Evolutionary conservation across 176 grass and related monocot species (phyloP).

Genomic region (Avena insularis): DNA sequence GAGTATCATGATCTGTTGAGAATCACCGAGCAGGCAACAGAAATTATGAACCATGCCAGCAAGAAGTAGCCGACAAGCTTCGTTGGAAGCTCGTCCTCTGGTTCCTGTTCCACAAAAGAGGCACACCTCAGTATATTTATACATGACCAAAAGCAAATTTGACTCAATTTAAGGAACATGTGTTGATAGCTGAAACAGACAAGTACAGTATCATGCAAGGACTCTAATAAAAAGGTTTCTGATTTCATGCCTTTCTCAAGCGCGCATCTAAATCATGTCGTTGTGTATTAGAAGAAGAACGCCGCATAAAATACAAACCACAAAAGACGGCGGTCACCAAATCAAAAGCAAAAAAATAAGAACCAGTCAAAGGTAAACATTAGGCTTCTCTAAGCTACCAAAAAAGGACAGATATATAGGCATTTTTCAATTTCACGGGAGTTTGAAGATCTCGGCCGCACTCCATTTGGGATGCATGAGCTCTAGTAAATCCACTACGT

Average conservation of each 20-base stretch:
- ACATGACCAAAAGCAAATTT: not conserved
- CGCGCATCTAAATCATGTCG: not conserved
- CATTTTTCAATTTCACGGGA: not conserved
- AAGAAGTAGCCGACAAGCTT: slow-evolving; percentile 86
- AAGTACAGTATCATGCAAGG: not conserved
- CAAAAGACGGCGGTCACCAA: not conserved
- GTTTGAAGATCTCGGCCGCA: not conserved
- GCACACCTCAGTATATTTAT: not conserved
- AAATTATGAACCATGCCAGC: slow-evolving; percentile 67
- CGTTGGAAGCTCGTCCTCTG: slow-evolving; percentile 80
- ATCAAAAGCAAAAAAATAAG: not conserved
- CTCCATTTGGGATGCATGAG: not conserved
- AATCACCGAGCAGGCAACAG: slow-evolving; percentile 66
- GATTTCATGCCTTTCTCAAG: not conserved
- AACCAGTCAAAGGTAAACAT: not conserved
- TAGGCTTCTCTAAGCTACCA: not conserved
- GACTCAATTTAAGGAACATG: not conserved
- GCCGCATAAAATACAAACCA: too few species aligned
- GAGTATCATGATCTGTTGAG: slow-evolving; percentile 70
- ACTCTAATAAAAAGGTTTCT: not conserved
- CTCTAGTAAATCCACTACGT: not conserved
- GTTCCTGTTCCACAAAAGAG: slow-evolving; percentile 65
- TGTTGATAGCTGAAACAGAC: not conserved
- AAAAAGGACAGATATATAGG: too few species aligned
- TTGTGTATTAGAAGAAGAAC: not conserved